These are phyloP conservation scores for Botrytis fragariae DNA, from an alignment of 2,329 filamentous ascomycete species.

Conservation along the genomic window DNA sequence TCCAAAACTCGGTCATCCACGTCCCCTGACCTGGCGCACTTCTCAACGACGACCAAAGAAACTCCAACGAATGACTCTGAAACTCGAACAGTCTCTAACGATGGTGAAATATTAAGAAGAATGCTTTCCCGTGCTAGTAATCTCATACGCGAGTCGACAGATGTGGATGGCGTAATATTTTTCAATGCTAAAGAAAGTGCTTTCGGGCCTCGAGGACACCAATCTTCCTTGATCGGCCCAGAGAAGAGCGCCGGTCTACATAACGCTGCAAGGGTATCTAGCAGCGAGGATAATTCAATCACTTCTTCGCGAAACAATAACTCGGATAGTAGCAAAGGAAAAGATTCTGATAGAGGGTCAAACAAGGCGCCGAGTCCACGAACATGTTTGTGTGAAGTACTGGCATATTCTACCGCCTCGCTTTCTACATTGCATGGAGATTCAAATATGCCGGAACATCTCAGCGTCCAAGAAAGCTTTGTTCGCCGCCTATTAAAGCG, in stretches of 20 bases:
- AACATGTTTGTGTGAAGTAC: slow-evolving; percentile 25
- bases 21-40: not conserved
- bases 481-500: slow-evolving; percentile 19
- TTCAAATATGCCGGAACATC: slow-evolving; percentile 25
- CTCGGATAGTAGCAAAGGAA: slow-evolving; percentile 2
- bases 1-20: no score
- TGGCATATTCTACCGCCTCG: slow-evolving; percentile 32
- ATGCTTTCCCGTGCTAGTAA: slow-evolving; percentile 36
- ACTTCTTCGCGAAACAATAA: not conserved
- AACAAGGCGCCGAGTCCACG: not conserved
- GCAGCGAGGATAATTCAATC: not conserved
- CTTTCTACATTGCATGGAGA: slow-evolving; percentile 14
- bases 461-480: slow-evolving; percentile 11
- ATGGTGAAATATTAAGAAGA: no score
- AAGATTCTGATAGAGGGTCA: not conserved
- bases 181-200: slow-evolving; percentile 29
- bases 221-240: not conserved
- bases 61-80: no score
- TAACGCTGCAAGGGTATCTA: not conserved
- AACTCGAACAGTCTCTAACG: no score
- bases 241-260: not conserved
- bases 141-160: slow-evolving; percentile 33
- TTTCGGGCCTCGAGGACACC: slow-evolving; percentile 15
- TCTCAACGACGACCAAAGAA: no score
- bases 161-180: slow-evolving; percentile 34